These are phyloP conservation scores for Fusarium anguioides DNA, from an alignment of 2,329 filamentous ascomycete species.

Conservation along the genomic window DNA sequence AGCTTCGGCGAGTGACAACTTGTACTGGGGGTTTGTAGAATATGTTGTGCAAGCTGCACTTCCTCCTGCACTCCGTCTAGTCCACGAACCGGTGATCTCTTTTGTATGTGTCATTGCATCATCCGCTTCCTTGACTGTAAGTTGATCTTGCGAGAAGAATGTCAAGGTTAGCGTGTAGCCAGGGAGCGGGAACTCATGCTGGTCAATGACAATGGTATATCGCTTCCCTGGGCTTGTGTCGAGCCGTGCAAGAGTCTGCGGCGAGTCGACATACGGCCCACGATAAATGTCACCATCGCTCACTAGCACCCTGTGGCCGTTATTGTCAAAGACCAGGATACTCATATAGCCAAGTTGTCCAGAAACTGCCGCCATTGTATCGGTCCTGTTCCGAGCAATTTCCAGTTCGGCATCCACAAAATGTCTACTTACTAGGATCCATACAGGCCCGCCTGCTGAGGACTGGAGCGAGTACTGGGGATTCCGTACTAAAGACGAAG, in stretches of 20 bases:
- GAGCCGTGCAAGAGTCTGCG: conserved; percentile 86
- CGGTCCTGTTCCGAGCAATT: conserved; percentile 60
- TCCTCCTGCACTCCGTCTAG: conserved; percentile 81
- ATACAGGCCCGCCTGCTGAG: conserved; percentile 70
- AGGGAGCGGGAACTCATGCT: conserved; percentile 79
- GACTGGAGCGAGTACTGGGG: conserved; percentile 78
- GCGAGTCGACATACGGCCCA: conserved; percentile 91
- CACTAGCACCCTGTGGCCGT: conserved; percentile 78
- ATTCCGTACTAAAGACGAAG: conserved; percentile 70
- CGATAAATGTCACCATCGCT: conserved; percentile 77
- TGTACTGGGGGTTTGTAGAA: conserved; percentile 88
- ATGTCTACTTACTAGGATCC: conserved; percentile 88
- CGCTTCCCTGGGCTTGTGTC: conserved; percentile 52
- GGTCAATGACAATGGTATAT: conserved; percentile 76
- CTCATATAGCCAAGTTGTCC: conserved; percentile 83
- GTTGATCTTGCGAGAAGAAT: conserved; percentile 75
- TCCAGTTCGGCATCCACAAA: conserved; percentile 76
- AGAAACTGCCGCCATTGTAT: conserved; percentile 57
- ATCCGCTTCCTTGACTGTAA: conserved; percentile 71
- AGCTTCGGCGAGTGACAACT: conserved; percentile 65
- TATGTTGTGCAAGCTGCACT: conserved; percentile 82
- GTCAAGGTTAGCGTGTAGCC: conserved; percentile 89
- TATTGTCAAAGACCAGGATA: conserved; percentile 80
- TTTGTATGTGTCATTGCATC: conserved; percentile 68
- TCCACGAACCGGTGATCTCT: conserved; percentile 78